phyloP scores from a whole-genome alignment of 345 rosid genomes.

The Cardamine occulta region DNA sequence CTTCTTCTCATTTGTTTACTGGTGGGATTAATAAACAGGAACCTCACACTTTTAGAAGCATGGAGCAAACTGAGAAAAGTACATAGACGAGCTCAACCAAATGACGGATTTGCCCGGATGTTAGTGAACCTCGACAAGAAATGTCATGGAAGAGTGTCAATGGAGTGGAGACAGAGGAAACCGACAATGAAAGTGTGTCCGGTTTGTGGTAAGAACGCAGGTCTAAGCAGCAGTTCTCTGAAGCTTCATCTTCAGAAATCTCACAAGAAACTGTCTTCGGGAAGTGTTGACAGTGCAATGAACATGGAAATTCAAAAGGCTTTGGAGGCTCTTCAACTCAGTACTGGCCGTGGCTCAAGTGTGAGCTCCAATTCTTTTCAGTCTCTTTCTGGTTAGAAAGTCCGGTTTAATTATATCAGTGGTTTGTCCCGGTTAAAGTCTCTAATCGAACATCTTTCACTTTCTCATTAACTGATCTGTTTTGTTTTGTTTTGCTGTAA shows the following conservation, averaged over 20 bases:
- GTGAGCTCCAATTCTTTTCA: slow-evolving; percentile 63
- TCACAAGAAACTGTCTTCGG: slow-evolving; percentile 86
- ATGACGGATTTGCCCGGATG: slow-evolving; percentile 86
- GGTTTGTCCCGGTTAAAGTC: slow-evolving; percentile 11
- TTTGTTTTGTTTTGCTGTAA: background rate
- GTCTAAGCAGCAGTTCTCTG: slow-evolving; percentile 90
- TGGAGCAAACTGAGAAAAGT: slow-evolving; percentile 80
- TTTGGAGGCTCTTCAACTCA: slow-evolving; percentile 74
- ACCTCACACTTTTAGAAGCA: slow-evolving; percentile 69
- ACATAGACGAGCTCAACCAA: slow-evolving; percentile 96
- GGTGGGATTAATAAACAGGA: slow-evolving; percentile 52
- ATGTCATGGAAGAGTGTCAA: slow-evolving; percentile 79
- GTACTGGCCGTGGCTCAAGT: slow-evolving; percentile 59
- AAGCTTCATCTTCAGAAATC: slow-evolving; percentile 92
- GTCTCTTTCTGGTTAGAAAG: slow-evolving; percentile 51
- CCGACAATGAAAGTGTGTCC: slow-evolving; percentile 91
- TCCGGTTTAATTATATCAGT: slow-evolving; percentile 4
- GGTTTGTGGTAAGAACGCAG: slow-evolving; percentile 91
- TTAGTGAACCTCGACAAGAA: slow-evolving; percentile 67
- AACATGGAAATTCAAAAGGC: slow-evolving; percentile 96
- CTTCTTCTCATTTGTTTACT: slow-evolving; percentile 19
- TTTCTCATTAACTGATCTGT: background rate
- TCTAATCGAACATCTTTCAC: slow-evolving; percentile 11
- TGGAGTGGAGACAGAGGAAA: slow-evolving; percentile 95
- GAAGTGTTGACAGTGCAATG: slow-evolving; percentile 99